Percentiles rank a stretch among this genome's conserved stretches.
Conservation (phyloP, 2,329 filamentous ascomycete genomes). For the Neofusicoccum sp. region DNA sequence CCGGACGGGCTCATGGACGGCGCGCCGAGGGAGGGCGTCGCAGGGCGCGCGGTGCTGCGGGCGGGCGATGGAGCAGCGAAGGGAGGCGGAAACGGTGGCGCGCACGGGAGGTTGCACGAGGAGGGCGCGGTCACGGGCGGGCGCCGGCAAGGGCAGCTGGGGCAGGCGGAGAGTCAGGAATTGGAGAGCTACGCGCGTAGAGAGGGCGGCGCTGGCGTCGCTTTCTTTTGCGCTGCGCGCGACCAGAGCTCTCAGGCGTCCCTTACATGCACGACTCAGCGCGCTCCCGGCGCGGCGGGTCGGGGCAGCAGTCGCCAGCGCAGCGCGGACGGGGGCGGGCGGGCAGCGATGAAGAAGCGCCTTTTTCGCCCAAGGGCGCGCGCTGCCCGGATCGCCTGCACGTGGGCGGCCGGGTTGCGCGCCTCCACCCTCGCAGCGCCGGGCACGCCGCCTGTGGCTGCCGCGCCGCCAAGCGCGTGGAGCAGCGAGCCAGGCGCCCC, state of each 20-base stretch:
- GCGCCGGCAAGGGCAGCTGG: slow-evolving; percentile 14
- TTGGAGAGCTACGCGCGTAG: not conserved
- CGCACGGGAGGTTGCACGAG: slow-evolving; percentile 16
- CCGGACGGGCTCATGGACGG: not conserved
- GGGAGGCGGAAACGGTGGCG: slow-evolving; percentile 19
- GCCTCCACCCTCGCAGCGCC: slow-evolving; percentile 2
- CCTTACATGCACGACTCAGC: slow-evolving; percentile 15
- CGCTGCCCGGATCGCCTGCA: not conserved
- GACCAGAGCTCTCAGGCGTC: slow-evolving; percentile 11
- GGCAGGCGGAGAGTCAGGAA: not conserved
- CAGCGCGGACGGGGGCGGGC: slow-evolving; percentile 2
- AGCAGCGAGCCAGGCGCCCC: not conserved
- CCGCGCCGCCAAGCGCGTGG: slow-evolving; percentile 5
- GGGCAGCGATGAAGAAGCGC: not conserved
- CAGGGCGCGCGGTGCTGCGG: not conserved
- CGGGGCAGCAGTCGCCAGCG: slow-evolving; percentile 10
- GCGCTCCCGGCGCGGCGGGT: not conserved
- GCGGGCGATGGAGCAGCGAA: slow-evolving; percentile 9
- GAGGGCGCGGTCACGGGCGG: slow-evolving; percentile 17
- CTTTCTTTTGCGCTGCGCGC: slow-evolving; percentile 4
- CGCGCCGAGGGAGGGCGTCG: not conserved
- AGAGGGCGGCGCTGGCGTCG: not conserved
- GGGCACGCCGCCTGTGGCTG: not conserved
- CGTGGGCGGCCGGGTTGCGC: slow-evolving; percentile 13
- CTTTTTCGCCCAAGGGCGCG: not conserved